Base-by-base conservation (phyloP, 257 asterid genomes). In the Osmanthus fragrans region DNA sequence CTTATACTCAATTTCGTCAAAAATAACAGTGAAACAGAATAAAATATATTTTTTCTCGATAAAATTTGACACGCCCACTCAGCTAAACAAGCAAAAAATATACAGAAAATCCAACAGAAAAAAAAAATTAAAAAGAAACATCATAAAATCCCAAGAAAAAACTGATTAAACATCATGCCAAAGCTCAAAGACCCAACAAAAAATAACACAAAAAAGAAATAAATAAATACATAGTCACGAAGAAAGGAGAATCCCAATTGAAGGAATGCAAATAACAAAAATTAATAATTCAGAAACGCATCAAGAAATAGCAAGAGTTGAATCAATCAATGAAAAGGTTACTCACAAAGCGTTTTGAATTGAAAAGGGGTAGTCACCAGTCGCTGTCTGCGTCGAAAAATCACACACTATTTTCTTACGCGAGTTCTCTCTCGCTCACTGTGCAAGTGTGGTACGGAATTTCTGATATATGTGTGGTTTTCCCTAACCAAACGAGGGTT, bases 321-420 rank as follows among this genome's bases (percentile, higher is more conserved):
- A 73, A 66, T 66, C 37, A 75, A 75, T 65, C 78, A 75, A 80
- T 30, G 54, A 51, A 58, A 73, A n/a, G 63, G 74, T 79, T 34
- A 81, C 87, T 83, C 80, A 85, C 88, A 42, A 70, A 77, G 63
- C 27, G 76, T 76, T 49, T 51, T 71, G 82, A 82, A 79, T 42
- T 56, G 75, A 60, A 73, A 70, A 65, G 60, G 4, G 39, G 47
- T 39, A 49, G 45, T 40, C 77, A 49, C 77, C 33, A 27, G 47
- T 67, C 68, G 49, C 54, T 70, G 40, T 65, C 51, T 39, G 73
- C 56, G 84, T 73, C 73, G 32, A 63, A 34, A 54, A 54, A 19
- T 30, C 79, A 72, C 79, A 23, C 63, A 30, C 80, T 27, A 25
- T 15, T 30, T 77, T 77, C 58, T 47, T 66, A 37, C 64, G 80